phyloP scores from a whole-genome alignment of 2,329 filamentous ascomycete species.

The Microascus cirrosus region DNA sequence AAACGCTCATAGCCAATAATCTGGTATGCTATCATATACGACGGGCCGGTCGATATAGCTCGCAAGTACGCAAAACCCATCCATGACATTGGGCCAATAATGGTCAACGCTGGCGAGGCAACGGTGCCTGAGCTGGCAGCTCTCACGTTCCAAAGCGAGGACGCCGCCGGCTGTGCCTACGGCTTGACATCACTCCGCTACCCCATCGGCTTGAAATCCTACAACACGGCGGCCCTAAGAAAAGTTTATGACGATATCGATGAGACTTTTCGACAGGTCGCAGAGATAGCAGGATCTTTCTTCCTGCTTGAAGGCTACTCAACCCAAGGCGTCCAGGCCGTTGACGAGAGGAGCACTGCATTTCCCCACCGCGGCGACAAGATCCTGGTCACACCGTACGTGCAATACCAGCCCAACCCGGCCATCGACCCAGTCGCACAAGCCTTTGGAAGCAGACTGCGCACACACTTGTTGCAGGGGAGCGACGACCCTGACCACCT shows the following conservation, averaged over 20 bases:
- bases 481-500: neutral
- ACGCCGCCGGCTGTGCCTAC: neutral
- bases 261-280: neutral
- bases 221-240: neutral
- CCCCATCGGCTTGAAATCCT: neutral
- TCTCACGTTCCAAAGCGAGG: neutral
- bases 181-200: neutral
- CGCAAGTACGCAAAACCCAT: conserved; percentile 29
- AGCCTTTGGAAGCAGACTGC: neutral
- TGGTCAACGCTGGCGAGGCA: neutral
- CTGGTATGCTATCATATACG: conserved; percentile 28
- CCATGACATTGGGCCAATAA: conserved; percentile 24
- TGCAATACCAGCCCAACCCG: neutral
- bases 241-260: neutral
- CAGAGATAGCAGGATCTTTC: neutral
- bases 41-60: conserved; percentile 28
- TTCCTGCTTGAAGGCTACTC: neutral
- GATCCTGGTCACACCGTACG: neutral
- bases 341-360: neutral
- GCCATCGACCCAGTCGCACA: neutral
- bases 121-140: neutral
- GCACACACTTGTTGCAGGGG: neutral
- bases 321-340: neutral
- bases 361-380: neutral
- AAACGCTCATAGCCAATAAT: conserved; percentile 22